Base-by-base conservation (phyloP, 1,284 basidiomycete species). In the Trametes hirsuta region DNA sequence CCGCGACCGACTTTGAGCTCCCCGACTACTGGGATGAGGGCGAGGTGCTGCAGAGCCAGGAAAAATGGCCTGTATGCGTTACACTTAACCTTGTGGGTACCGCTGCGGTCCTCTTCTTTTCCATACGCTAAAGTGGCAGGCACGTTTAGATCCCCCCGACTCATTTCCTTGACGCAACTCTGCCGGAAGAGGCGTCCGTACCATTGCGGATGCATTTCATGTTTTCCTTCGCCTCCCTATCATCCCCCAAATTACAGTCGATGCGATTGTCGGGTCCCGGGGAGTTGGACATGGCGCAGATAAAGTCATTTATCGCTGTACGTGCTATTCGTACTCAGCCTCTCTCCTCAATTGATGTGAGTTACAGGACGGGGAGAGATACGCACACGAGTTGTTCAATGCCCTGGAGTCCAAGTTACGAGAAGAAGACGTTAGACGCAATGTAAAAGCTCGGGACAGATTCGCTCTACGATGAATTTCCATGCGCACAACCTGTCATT, bases 1-100 rank as follows among this genome's bases (percentile, higher is more conserved):
- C 72, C 9, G 87, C 86, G 4, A 81, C 82, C 3, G 92, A 94
- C 71, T 94, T 94, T 68, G 92, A 94, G 74, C 78, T 94, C 21
- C 81, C 84, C 14, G 91, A 94, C 73, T 91, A 87, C 64, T 92
- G 90, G 90, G 91, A 92, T 64, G 91, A 93, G 67, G 92, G 92
- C 0, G 87, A 87, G 57, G 73, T 77, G 5, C 71, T 94, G 44
- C 79, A 76, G 48, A 84, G 83, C 2, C 75, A 83, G 53, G 83
- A 87, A 4, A 63, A 69, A 11, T 90, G 92, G 86, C 92, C 92
- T 2, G 78, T 94, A 11, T 85, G 84, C 63, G 76, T 93, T 34
- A 92, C 91, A 0, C 70, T 93, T 57, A 93, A 93, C 64, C 63
- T 93, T 34, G 91, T 93, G 62, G 18, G 68, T 62, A 21, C 10